These are phyloP conservation scores for Aspergillus novofumigatus DNA, from an alignment of 2,329 filamentous ascomycete species.

Conservation along the genomic window DNA sequence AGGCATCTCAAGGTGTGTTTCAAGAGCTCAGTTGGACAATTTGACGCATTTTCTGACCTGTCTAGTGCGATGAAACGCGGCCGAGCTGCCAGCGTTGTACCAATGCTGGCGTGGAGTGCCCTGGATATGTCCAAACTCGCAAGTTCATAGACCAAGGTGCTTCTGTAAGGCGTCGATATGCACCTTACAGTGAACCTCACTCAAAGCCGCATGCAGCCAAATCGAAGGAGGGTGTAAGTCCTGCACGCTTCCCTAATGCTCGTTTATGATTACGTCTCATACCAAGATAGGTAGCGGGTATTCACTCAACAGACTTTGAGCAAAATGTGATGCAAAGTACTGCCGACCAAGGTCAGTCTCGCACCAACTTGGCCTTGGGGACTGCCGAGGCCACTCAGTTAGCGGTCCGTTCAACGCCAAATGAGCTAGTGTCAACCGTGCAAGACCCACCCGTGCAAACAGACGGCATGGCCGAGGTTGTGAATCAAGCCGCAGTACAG, in stretches of 20 bases:
- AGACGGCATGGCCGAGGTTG: not conserved
- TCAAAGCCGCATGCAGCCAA: constrained; percentile 4
- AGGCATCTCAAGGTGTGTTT: constrained; percentile 34
- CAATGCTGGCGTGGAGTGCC: constrained; percentile 35
- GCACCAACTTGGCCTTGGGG: not conserved
- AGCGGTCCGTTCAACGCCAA: not conserved
- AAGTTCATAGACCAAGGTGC: constrained; percentile 43
- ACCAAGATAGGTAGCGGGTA: not conserved
- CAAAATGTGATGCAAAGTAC: not conserved
- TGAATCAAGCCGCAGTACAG: not conserved
- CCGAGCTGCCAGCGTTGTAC: constrained; percentile 37
- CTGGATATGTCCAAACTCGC: constrained; percentile 41
- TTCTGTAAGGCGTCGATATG: constrained; percentile 37
- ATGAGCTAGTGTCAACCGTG: not conserved
- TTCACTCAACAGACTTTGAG: not conserved
- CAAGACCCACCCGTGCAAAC: not conserved
- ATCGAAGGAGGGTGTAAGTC: constrained; percentile 6
- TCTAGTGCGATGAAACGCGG: constrained; percentile 39
- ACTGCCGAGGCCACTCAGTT: not conserved
- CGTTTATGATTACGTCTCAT: not conserved
- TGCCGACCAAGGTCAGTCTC: not conserved
- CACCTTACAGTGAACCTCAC: constrained; percentile 31
- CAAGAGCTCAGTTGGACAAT: not conserved
- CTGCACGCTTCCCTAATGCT: not conserved
- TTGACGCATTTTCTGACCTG: not conserved